Evolutionary conservation across 140 eudicot genomes (phyloP), one percentile per base, ranked within the genome.

Genomic region (Cichorium intybus): DNA sequence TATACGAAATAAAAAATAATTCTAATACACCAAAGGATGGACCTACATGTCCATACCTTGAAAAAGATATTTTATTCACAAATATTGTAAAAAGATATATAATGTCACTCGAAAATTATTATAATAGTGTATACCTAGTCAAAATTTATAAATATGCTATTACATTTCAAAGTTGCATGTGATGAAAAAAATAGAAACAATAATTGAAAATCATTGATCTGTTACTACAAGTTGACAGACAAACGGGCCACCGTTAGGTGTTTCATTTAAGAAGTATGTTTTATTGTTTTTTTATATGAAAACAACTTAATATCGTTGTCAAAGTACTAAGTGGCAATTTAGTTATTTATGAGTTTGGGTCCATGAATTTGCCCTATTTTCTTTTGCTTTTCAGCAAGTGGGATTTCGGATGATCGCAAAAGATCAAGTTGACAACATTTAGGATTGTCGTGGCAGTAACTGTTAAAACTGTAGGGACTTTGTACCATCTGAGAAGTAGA

Each of bases 341-440:
- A 26, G 21, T 27, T 14, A 23, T 55, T 55, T 24, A 24, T 14
- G 10, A 21, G 14, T 20, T 55, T 43, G 26, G 34, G 7, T 62
- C 45, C 34, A 62, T 62, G 56, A 43, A 62, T 41, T 24, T 62
- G 41, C 55, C 15, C 24, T n/a, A 43, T 45, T 62, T 37, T 55
- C 3, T 20, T 53, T 53, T 55, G 21, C 1, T 27, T 45, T 47
- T 15, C 10, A 43, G 45, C 21, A 18, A 62, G 50, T 49, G 51
- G 51, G 68, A 52, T 26, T 24, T 62, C 39, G 24, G 39, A 60
- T 60, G 53, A 60, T 29, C 2, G 35, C 3, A 60, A 47, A 22
- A 60, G 11, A 37, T 11, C 53, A 60, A 21, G 26, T 10, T 60
- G 37, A 6, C 1, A 60, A 39, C 10, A 39, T 20, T 23, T 41